phyloP scores from a whole-genome alignment of 2,329 filamentous ascomycete genomes.

The Magnaporthales sp. region DNA sequence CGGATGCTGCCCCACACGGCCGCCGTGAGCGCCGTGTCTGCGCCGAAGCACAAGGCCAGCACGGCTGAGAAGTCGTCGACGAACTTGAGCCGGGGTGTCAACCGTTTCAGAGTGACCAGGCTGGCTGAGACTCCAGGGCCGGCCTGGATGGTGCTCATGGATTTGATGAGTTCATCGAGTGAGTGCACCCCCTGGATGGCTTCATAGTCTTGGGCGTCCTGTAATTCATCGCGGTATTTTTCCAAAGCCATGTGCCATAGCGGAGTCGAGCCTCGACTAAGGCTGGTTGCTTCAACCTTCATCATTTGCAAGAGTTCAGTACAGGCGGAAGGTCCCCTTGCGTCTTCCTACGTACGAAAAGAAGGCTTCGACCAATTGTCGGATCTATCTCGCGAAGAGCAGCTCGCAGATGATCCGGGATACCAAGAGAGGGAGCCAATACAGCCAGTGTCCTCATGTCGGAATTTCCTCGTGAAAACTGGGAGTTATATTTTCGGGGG shows the following conservation, averaged over 20 bases:
- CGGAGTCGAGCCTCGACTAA: constrained; percentile 8
- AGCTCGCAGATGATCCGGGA: background rate
- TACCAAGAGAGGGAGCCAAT: background rate
- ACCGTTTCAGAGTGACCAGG: constrained; percentile 10
- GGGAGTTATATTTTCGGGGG: background rate
- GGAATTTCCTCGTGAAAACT: background rate
- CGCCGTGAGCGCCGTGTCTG: constrained; percentile 17
- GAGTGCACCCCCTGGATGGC: constrained; percentile 12
- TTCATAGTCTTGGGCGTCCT: constrained; percentile 9
- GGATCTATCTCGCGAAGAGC: background rate
- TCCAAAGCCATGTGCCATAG: constrained; percentile 14
- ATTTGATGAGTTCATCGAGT: constrained; percentile 14
- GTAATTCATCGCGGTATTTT: constrained; percentile 13
- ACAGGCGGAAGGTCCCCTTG: background rate
- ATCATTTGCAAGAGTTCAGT: background rate
- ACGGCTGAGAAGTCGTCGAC: constrained; percentile 20
- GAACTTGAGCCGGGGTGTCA: constrained; percentile 16
- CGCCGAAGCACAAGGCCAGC: constrained; percentile 17
- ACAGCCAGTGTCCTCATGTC: background rate
- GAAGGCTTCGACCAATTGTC: background rate
- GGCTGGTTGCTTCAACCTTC: background rate
- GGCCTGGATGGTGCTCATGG: constrained; percentile 6
- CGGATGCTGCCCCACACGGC: constrained; percentile 20
- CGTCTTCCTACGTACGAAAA: background rate
- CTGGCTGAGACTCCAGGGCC: constrained; percentile 3